A percentile compares a stretch with the other conserved stretches of the same genome.
Conservation (phyloP, 2,329 filamentous ascomycete genomes). For the Dendryphion nanum region DNA sequence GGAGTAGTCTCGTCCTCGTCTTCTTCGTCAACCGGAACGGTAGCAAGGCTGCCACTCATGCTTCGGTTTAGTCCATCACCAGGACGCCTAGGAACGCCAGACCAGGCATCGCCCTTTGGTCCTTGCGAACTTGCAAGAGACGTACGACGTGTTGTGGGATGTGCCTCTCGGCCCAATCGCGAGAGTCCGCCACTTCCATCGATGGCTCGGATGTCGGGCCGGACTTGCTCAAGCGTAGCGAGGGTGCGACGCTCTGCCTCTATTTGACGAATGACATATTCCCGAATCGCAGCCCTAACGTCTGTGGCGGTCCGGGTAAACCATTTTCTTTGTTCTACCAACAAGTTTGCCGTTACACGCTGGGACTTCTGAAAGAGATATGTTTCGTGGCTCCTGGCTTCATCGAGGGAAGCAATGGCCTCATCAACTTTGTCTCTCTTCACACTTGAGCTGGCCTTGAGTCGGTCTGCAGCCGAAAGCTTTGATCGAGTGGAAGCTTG, state of each 20-base stretch:
- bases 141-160: slow-evolving; percentile 70
- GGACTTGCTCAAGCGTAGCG: slow-evolving; percentile 87
- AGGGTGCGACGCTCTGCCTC: slow-evolving; percentile 91
- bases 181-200: slow-evolving; percentile 88
- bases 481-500: slow-evolving; percentile 82
- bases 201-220: slow-evolving; percentile 89
- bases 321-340: slow-evolving; percentile 88
- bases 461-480: slow-evolving; percentile 79
- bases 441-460: slow-evolving; percentile 84
- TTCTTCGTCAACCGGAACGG: slow-evolving; percentile 51
- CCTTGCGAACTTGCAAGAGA: slow-evolving; percentile 87
- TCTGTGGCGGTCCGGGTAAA: slow-evolving; percentile 84
- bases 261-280: slow-evolving; percentile 92
- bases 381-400: slow-evolving; percentile 77
- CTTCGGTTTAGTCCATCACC: slow-evolving; percentile 72
- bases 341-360: slow-evolving; percentile 82
- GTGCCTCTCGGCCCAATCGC: slow-evolving; percentile 82
- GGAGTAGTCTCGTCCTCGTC: slow-evolving; percentile 42
- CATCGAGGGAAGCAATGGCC: slow-evolving; percentile 86
- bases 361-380: slow-evolving; percentile 83
- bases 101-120: slow-evolving; percentile 98
- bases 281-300: slow-evolving; percentile 76
- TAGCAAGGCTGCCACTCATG: slow-evolving; percentile 69
- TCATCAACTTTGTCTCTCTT: slow-evolving; percentile 96
- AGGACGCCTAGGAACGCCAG: slow-evolving; percentile 79